Conservation (phyloP, 495 filamentous ascomycete genomes). For the Paragyromitra xinjiangensis region DNA sequence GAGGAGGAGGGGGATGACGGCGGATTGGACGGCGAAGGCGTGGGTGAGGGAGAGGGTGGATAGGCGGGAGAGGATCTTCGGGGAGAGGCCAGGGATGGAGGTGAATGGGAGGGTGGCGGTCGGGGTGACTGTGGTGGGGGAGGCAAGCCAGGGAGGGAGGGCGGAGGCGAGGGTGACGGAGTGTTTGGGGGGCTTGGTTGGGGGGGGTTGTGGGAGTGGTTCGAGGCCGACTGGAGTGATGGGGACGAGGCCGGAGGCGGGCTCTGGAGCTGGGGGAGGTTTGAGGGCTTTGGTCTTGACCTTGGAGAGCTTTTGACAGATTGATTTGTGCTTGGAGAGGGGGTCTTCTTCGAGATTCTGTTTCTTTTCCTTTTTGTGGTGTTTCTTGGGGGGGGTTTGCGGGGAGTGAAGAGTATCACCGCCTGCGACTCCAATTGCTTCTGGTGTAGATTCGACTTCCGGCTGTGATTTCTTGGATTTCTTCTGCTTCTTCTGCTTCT, state of each 20-base stretch:
- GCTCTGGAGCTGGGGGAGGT: background rate
- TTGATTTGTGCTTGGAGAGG: slow-evolving; percentile 52
- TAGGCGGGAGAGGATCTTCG: slow-evolving; percentile 69
- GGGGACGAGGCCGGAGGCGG: background rate
- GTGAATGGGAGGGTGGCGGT: slow-evolving; percentile 69
- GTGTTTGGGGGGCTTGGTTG: slow-evolving; percentile 31
- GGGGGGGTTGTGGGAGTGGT: slow-evolving; percentile 53
- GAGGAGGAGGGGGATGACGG: slow-evolving; percentile 79
- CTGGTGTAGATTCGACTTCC: slow-evolving; percentile 39
- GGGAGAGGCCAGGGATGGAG: slow-evolving; percentile 66
- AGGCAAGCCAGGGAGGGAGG: slow-evolving; percentile 77
- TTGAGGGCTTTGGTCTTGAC: slow-evolving; percentile 28
- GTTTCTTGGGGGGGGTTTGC: slow-evolving; percentile 42
- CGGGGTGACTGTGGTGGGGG: slow-evolving; percentile 71
- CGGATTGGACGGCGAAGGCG: slow-evolving; percentile 86
- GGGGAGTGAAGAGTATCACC: too few species aligned
- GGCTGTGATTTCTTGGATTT: slow-evolving; percentile 47
- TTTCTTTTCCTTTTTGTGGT: slow-evolving; percentile 48
- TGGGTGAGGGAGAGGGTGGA: slow-evolving; percentile 71
- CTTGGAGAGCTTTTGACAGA: slow-evolving; percentile 54
- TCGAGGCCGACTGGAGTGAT: slow-evolving; percentile 48
- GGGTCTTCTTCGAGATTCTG: slow-evolving; percentile 35
- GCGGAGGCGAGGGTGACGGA: slow-evolving; percentile 59
- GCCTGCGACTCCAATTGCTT: slow-evolving; percentile 12
- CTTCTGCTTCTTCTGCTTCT: slow-evolving; percentile 47